Evolutionary conservation across 1,139 yeast genomes (phyloP).

Genomic region (Saccharomycopsis hybrid): DNA sequence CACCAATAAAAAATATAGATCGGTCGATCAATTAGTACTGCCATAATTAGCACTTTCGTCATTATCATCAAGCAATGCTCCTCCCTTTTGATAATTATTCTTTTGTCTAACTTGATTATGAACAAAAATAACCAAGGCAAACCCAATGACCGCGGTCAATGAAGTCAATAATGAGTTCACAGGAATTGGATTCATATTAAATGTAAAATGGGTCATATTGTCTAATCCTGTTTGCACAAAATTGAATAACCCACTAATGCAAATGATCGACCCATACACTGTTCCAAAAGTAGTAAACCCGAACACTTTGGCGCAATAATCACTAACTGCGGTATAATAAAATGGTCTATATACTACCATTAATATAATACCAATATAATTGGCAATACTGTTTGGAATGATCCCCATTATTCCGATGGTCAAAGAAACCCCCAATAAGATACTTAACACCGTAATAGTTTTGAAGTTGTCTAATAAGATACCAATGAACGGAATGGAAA

Average conservation of each 20-base stretch:
- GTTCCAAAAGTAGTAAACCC: constrained; percentile 91
- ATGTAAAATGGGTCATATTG: constrained; percentile 55
- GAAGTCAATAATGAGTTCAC: constrained; percentile 51
- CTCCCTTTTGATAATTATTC: too few species aligned
- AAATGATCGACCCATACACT: constrained; percentile 81
- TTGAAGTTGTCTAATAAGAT: constrained; percentile 68
- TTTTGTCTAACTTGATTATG: background rate
- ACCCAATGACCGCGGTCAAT: constrained; percentile 51
- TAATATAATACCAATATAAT: constrained; percentile 55
- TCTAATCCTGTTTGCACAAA: constrained; percentile 67
- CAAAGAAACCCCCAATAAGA: constrained; percentile 49
- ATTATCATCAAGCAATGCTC: too few species aligned
- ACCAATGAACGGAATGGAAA: constrained; percentile 84
- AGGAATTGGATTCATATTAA: constrained; percentile 73
- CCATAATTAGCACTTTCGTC: background rate
- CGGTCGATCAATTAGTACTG: background rate
- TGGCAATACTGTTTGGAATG: constrained; percentile 44
- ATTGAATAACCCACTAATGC: constrained; percentile 74
- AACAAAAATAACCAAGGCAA: constrained; percentile 29
- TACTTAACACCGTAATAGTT: constrained; percentile 50
- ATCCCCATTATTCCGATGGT: constrained; percentile 65
- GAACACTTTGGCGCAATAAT: constrained; percentile 85
- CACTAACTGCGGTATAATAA: constrained; percentile 87
- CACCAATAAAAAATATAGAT: too few species aligned
- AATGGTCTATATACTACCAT: constrained; percentile 87